Evolutionary conservation across 1,284 basidiomycete species (phyloP).

Genomic region (Cryptococcus maquisensis): DNA sequence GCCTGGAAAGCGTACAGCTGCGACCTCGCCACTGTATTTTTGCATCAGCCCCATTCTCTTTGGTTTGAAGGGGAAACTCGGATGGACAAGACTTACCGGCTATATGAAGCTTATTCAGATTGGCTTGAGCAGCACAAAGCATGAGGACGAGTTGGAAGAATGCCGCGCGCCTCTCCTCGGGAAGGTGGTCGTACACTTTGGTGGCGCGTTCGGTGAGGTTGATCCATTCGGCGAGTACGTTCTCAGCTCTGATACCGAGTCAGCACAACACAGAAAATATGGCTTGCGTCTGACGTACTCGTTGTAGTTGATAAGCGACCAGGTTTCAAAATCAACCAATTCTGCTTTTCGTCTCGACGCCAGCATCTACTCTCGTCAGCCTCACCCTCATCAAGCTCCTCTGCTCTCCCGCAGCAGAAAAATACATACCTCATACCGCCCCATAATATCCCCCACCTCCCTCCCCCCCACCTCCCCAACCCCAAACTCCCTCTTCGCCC

Average conservation of each 20-base stretch:
- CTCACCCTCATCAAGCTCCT: not conserved
- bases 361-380: constrained; percentile 7
- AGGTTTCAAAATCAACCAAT: constrained; percentile 61
- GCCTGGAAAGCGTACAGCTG: constrained; percentile 63
- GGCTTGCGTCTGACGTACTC: constrained; percentile 54
- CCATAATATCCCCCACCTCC: constrained; percentile 29
- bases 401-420: not conserved
- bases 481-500: constrained; percentile 29
- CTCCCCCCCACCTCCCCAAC: constrained; percentile 18
- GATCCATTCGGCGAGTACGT: constrained; percentile 53
- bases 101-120: constrained; percentile 59
- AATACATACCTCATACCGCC: constrained; percentile 19
- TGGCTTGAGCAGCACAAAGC: constrained; percentile 53
- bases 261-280: not conserved
- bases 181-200: constrained; percentile 57
- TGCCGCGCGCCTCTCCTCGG: constrained; percentile 52
- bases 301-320: constrained; percentile 62
- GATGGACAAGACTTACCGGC: constrained; percentile 54
- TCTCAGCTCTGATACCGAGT: constrained; percentile 55
- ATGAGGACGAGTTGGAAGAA: constrained; percentile 68
- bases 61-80: too few species aligned
- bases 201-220: constrained; percentile 55
- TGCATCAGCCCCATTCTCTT: constrained; percentile 15
- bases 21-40: constrained; percentile 53
- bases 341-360: constrained; percentile 57